These are phyloP conservation scores for Asterochloris sp. DNA, from an alignment of 139 green algal genomes.

Conservation along the genomic window DNA sequence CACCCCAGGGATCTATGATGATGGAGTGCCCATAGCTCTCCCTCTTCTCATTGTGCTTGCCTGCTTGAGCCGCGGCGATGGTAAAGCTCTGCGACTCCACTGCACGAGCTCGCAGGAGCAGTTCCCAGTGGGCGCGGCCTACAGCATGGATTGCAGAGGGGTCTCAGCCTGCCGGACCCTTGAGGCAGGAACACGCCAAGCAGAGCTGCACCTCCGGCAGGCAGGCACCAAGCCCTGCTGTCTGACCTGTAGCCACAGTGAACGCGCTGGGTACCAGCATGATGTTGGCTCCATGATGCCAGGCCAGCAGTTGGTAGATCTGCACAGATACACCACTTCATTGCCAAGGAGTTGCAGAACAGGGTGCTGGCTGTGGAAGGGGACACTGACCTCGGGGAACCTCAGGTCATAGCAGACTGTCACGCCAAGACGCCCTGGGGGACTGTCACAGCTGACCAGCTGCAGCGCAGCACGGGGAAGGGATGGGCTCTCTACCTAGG, in stretches of 20 bases:
- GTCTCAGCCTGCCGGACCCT: conserved; percentile 4
- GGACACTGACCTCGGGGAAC: conserved; percentile 91
- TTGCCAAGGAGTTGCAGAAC: no score
- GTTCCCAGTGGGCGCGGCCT: conserved; percentile 92
- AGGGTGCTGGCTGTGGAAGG: conserved; percentile 46
- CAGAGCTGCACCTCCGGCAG: not conserved
- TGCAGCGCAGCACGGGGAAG: conserved; percentile 15
- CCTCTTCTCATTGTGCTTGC: conserved; percentile 83
- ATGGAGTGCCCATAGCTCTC: conserved; percentile 89
- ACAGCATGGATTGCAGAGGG: conserved; percentile 21
- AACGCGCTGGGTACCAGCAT: conserved; percentile 51
- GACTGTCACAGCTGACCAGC: conserved; percentile 71
- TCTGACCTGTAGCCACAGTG: no score
- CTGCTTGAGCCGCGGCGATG: conserved; percentile 88
- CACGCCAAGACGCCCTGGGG: conserved; percentile 76
- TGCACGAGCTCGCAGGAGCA: conserved; percentile 88
- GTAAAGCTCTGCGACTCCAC: conserved; percentile 91
- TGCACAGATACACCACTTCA: conserved; percentile 12
- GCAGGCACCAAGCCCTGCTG: no score
- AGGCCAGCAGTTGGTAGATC: conserved; percentile 82
- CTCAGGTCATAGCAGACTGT: conserved; percentile 95
- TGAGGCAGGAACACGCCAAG: no score
- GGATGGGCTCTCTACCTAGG: not conserved
- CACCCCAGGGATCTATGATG: conserved; percentile 92
- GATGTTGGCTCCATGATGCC: conserved; percentile 66